These are phyloP conservation scores for Alternaria longipes DNA, from an alignment of 2,329 filamentous ascomycete genomes.

Conservation along the genomic window DNA sequence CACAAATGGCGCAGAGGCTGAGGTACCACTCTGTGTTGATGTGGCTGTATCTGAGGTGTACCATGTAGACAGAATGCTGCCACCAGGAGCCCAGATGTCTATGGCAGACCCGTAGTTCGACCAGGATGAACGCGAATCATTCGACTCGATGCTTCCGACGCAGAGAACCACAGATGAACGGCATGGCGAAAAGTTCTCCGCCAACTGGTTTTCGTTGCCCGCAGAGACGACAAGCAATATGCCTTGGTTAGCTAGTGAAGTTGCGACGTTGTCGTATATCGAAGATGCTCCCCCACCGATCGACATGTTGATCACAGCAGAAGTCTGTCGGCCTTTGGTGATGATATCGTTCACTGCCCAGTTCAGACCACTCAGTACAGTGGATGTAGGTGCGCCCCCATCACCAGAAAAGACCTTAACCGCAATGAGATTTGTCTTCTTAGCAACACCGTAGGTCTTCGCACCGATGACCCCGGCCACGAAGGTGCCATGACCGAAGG, in stretches of 20 bases:
- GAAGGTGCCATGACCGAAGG: conserved; percentile 45
- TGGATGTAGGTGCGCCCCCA: conserved; percentile 24
- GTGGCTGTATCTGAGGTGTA: conserved; percentile 52
- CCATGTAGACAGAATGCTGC: conserved; percentile 56
- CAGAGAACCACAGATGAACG: conserved; percentile 45
- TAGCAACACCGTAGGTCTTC: conserved; percentile 44
- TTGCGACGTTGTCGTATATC: conserved; percentile 46
- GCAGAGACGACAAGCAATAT: conserved; percentile 48
- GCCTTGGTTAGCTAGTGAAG: conserved; percentile 37
- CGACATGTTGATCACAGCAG: conserved; percentile 51
- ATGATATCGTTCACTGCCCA: conserved; percentile 49
- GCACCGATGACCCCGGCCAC: conserved; percentile 43
- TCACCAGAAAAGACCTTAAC: conserved; percentile 47
- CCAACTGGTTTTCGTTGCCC: conserved; percentile 47
- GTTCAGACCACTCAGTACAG: conserved; percentile 40
- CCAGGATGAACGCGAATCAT: conserved; percentile 29
- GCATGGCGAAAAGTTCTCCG: conserved; percentile 41
- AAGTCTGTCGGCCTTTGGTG: conserved; percentile 31
- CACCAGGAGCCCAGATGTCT: conserved; percentile 52
- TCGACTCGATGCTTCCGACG: conserved; percentile 47
- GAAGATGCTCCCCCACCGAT: conserved; percentile 43
- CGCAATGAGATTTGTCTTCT: conserved; percentile 45
- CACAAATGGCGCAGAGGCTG: conserved; percentile 73
- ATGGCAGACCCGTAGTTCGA: conserved; percentile 51
- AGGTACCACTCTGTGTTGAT: conserved; percentile 65